Base-by-base conservation (phyloP, 176 grass and related monocot genomes). In the Oryza officinalis region DNA sequence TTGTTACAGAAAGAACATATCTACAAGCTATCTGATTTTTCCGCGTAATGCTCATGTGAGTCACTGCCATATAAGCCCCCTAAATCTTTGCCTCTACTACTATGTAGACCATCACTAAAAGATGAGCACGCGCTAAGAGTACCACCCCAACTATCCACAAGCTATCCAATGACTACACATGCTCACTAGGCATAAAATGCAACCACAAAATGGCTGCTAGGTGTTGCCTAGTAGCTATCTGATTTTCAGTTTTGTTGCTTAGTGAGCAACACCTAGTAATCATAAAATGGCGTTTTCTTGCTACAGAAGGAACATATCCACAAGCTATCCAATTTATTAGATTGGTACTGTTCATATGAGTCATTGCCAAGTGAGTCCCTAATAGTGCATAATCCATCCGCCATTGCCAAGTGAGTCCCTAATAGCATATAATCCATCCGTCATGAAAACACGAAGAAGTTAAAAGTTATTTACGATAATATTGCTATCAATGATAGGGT, bases 401-500 rank as follows among this genome's bases (percentile, higher is more conserved):
- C 30, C 0, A 4, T 49, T n/a, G n/a, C n/a, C n/a, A n/a, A 22
- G 18, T 11, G n/a, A n/a, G 57, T 2, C n/a, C 2, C 20, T 61
- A 61, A 25, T 25, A 61, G 9, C 1, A 0, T 3, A 60, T n/a
- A 25, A 10, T 61, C 2, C 23, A 27, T 14, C 17, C 4, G 13
- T 49, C 0, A 4, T 49, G 5, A 72, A 72, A 27, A 28, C 4
- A n/a, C 1, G 18, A 35, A 35, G 33, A 5, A 2, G 11, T 9
- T 6, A 46, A 23, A 1, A 37, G 12, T 17, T 22, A 46, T 28
- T 44, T 54, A 0, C 2, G 67, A 65, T 20, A 78, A 40, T 18
- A 78, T 44, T 57, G 65, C 8, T 60, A 65, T 50, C 67, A 72
- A 77, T 64, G 20, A 71, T 87, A 31, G 11, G 11, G 65, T 18